phyloP scores from a whole-genome alignment of 495 filamentous ascomycete species.

The Geoglossum glabrum region DNA sequence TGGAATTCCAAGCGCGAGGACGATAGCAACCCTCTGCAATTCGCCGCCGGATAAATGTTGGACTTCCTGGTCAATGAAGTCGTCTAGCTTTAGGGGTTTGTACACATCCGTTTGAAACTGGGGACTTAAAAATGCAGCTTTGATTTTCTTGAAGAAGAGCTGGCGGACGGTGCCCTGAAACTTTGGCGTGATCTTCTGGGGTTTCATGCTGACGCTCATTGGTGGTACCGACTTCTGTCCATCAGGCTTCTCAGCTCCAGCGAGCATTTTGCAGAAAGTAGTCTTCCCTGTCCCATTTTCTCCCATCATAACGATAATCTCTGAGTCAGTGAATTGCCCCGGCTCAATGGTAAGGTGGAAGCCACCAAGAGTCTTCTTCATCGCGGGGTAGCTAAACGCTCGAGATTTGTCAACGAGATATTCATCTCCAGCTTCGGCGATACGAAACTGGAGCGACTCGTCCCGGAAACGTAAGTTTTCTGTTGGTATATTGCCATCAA shows the following conservation, averaged over 20 bases:
- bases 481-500: constrained; percentile 92
- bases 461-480: constrained; percentile 98
- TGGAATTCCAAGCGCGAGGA: constrained; percentile 82
- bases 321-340: constrained; percentile 87
- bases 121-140: constrained; percentile 81
- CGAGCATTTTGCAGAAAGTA: constrained; percentile 91
- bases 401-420: constrained; percentile 70
- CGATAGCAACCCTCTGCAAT: constrained; percentile 94
- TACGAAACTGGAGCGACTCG: constrained; percentile 88
- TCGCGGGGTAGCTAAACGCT: constrained; percentile 66
- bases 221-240: constrained; percentile 51
- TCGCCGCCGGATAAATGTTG: constrained; percentile 98
- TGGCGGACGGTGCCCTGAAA: constrained; percentile 90
- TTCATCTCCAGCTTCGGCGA: constrained; percentile 80
- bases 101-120: constrained; percentile 99
- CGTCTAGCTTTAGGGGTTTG: constrained; percentile 91
- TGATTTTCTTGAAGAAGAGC: constrained; percentile 93
- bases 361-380: constrained; percentile 83
- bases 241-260: constrained; percentile 82
- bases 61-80: constrained; percentile 98
- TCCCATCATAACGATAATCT: constrained; percentile 99
- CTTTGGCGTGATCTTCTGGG: constrained; percentile 96
- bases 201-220: constrained; percentile 98
- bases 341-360: constrained; percentile 70
- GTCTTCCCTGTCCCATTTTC: constrained; percentile 95